Evolutionary conservation across 805 yeast genomes (phyloP), one percentile per base, ranked within the genome.

Genomic region (Hanseniaspora vineae): DNA sequence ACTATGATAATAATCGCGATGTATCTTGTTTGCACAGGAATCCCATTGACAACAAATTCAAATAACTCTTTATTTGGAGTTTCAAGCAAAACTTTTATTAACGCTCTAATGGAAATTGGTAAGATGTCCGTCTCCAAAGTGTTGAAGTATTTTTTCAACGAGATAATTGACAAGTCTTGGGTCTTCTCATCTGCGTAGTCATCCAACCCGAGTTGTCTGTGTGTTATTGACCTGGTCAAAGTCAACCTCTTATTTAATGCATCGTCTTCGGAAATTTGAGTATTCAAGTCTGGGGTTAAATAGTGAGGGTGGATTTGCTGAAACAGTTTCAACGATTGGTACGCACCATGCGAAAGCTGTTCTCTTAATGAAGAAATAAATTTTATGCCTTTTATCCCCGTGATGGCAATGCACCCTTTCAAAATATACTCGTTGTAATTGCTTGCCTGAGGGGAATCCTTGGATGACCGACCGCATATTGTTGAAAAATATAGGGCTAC

Each of bases 11-110:
- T 60, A 42, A 85, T 67, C 2, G 83, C 72, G 31, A 78, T 66
- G 65, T 83, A 86, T 52, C 95, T 69, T 53, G 78, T 70, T 58
- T 79, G 95, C 37, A 80, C 92, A 0, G 87, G 97, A 10, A 86
- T 76, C 76, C 89, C 86, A 39, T 76, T 74, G 8, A 88, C 78
- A 49, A 85, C 73, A 51, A 78, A 67, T 52, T 80, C 81, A 35
- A 85, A 65, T 44, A 89, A 66, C 10, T 61, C 59, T 33, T 57
- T 60, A 35, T 64, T 64, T 5, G 65, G 65, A 17, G 55, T 58
- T 17, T 44, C 57, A 51, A 69, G 58, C 40, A 77, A 57, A 54
- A 70, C 75, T 14, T 66, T 61, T 10, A 78, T 66, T 18, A 85
- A 67, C 4, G 78, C 71, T 18, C 64, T 66, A 0, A 87, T 75